Conservation (phyloP, 225 moss, liverwort and hornwort genomes). For the Climacium dendroides region DNA sequence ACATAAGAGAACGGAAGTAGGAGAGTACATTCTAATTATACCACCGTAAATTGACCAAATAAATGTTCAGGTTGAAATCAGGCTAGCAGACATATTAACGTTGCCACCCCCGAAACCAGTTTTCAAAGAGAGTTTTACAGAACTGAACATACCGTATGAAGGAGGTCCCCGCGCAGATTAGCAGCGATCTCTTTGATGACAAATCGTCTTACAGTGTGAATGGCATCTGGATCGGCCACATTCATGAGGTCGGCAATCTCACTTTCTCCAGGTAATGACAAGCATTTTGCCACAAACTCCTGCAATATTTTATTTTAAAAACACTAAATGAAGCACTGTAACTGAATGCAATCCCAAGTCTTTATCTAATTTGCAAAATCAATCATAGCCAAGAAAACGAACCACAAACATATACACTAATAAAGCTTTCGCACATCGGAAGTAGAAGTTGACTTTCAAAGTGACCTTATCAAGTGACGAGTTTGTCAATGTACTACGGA, state of each 20-base stretch:
- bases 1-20: background rate
- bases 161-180: conserved; percentile 51
- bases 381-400: background rate
- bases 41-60: background rate
- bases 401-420: background rate
- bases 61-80: background rate
- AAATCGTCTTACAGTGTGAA: conserved; percentile 68
- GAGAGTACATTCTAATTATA: background rate
- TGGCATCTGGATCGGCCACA: conserved; percentile 92
- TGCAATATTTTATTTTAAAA: background rate
- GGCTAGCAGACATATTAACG: background rate
- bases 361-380: background rate
- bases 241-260: conserved; percentile 82
- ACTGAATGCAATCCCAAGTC: background rate
- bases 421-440: background rate
- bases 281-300: conserved; percentile 79
- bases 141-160: conserved; percentile 29
- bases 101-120: background rate
- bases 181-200: conserved; percentile 54
- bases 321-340: background rate
- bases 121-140: background rate
- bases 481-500: conserved; percentile 63
- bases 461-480: conserved; percentile 65
- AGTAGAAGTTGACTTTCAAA: background rate
- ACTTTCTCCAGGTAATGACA: conserved; percentile 83